phyloP scores from a whole-genome alignment of 371 early-diverging fungal species.

The Saksenaea oblongispora region DNA sequence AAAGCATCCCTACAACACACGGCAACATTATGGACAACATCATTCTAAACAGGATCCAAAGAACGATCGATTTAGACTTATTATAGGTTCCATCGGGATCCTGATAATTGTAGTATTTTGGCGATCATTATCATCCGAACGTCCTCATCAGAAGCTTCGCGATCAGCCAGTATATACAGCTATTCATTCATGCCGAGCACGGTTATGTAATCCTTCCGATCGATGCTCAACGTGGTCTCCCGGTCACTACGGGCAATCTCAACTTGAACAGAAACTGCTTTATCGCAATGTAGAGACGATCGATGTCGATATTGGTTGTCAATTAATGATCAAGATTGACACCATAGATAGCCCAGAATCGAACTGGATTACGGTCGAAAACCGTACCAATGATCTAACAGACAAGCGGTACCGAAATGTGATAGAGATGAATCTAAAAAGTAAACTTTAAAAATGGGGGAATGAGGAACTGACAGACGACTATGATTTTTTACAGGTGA shows the following conservation, averaged over 20 bases:
- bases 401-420: slow-evolving; percentile 28
- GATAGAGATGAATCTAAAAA: slow-evolving; percentile 30
- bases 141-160: background rate
- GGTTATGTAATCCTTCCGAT: slow-evolving; percentile 25
- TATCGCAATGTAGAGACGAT: slow-evolving; percentile 41
- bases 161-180: slow-evolving; percentile 22
- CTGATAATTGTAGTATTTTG: background rate
- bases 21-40: background rate
- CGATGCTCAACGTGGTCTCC: slow-evolving; percentile 32
- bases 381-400: slow-evolving; percentile 18
- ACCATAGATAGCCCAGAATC: background rate
- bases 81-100: background rate
- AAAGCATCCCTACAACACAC: background rate
- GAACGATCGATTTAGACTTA: background rate
- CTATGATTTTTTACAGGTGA: slow-evolving; percentile 19
- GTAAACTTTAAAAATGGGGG: slow-evolving; percentile 13
- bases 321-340: slow-evolving; percentile 26
- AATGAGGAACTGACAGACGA: background rate
- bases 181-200: slow-evolving; percentile 15
- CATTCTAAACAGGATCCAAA: background rate
- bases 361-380: slow-evolving; percentile 30
- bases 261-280: slow-evolving; percentile 11
- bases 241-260: background rate
- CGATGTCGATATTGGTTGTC: slow-evolving; percentile 34
- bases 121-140: slow-evolving; percentile 5